A percentile compares a stretch with the other conserved stretches of the same genome.
Conservation (phyloP, 1,284 basidiomycete genomes). For the Malassezia pachydermatis region DNA sequence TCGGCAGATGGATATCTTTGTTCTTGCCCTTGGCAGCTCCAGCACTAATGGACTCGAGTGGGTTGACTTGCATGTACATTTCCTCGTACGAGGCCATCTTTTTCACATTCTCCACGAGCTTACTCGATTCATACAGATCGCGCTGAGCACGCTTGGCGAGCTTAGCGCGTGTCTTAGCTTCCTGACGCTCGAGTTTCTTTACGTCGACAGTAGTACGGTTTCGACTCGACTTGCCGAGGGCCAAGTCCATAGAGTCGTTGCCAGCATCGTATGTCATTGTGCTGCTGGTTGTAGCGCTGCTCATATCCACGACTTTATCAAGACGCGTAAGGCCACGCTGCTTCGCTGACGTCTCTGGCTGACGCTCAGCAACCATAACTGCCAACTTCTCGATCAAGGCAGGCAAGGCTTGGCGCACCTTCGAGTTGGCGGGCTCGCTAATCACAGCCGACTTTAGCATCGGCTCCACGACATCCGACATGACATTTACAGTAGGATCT, state of each 20-base stretch:
- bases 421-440: constrained; percentile 25
- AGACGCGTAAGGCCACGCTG: constrained; percentile 51
- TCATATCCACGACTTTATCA: constrained; percentile 91
- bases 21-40: constrained; percentile 59
- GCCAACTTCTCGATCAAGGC: constrained; percentile 28
- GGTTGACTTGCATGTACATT: constrained; percentile 98
- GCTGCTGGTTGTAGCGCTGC: constrained; percentile 55
- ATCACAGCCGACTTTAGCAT: constrained; percentile 43
- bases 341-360: constrained; percentile 19
- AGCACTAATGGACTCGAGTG: constrained; percentile 64
- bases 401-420: constrained; percentile 23
- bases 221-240: constrained; percentile 86
- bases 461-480: constrained; percentile 34
- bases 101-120: constrained; percentile 80
- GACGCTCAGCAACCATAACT: constrained; percentile 32
- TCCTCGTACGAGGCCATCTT: constrained; percentile 94
- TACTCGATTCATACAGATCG: constrained; percentile 89
- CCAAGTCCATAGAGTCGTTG: constrained; percentile 56
- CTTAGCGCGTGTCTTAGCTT: constrained; percentile 94
- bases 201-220: constrained; percentile 92
- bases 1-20: constrained; percentile 79
- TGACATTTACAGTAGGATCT: constrained; percentile 32
- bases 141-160: constrained; percentile 76
- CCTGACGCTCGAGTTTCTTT: constrained; percentile 95
- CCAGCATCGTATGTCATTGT: constrained; percentile 29